Percentiles rank a stretch among this genome's conserved stretches.
Conservation (phyloP, 306 rosid species). For the Acacia crassicarpa region DNA sequence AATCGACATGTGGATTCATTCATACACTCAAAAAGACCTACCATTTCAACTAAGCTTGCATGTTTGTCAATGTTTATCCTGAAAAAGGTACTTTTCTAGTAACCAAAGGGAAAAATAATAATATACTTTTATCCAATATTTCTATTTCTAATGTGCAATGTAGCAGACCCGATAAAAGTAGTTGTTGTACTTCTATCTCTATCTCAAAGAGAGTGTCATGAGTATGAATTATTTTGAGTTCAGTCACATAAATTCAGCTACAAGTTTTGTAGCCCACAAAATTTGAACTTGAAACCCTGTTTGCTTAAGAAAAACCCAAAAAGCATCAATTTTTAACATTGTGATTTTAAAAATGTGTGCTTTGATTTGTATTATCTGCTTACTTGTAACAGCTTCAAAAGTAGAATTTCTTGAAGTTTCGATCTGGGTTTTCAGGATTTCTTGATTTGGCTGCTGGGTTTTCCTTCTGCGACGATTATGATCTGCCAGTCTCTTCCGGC, state of each 20-base stretch:
- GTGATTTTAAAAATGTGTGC: not conserved
- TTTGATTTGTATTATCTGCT: not conserved
- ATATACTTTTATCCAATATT: too few relatives aligned
- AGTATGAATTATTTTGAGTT: not conserved
- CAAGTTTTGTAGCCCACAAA: not conserved
- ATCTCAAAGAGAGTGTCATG: not conserved
- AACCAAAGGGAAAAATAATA: not conserved
- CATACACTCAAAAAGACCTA: not conserved
- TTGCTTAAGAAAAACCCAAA: not conserved
- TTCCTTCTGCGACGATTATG: slow-evolving; percentile 97
- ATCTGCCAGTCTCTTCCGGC: slow-evolving; percentile 95
- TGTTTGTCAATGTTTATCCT: not conserved
- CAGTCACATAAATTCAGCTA: not conserved
- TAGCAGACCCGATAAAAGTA: too few relatives aligned
- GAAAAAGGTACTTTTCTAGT: not conserved
- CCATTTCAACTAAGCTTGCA: not conserved
- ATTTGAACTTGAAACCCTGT: not conserved
- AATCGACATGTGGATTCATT: not conserved
- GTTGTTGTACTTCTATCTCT: not conserved
- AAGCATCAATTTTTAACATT: not conserved
- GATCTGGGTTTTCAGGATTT: slow-evolving; percentile 39
- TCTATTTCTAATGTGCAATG: too few relatives aligned
- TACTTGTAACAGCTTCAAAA: slow-evolving; percentile 58
- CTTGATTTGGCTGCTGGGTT: slow-evolving; percentile 72
- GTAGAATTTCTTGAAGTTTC: slow-evolving; percentile 25